Conservation (phyloP, 257 asterid genomes). For the Forsythia suspensa region DNA sequence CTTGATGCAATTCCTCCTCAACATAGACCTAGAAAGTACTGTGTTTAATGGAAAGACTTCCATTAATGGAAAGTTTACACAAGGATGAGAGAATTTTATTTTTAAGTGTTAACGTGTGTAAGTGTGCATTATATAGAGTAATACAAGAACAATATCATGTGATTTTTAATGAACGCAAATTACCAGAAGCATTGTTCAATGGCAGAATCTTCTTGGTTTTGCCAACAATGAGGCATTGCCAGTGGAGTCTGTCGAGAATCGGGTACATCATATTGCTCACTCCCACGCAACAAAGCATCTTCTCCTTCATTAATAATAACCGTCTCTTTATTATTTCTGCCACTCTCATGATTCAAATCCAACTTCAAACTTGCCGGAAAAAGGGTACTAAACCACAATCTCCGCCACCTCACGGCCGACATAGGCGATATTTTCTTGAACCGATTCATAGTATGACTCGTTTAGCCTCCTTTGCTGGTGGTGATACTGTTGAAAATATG, state of each 20-base stretch:
- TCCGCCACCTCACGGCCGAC: neutral
- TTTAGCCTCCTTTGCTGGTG: slow-evolving; percentile 10
- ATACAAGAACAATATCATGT: neutral
- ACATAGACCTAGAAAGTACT: too few relatives aligned
- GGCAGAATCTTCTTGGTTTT: slow-evolving; percentile 56
- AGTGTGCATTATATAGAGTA: neutral
- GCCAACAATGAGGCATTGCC: slow-evolving; percentile 53
- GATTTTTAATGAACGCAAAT: slow-evolving; percentile 21
- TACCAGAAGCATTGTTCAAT: slow-evolving; percentile 53
- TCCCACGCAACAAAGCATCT: slow-evolving; percentile 42
- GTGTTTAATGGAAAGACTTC: too few relatives aligned
- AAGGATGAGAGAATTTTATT: too few relatives aligned
- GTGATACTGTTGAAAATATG: slow-evolving; percentile 17
- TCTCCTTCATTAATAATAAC: slow-evolving; percentile 1
- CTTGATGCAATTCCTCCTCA: neutral
- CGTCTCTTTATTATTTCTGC: neutral
- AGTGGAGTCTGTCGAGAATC: slow-evolving; percentile 41
- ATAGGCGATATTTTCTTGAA: slow-evolving; percentile 17
- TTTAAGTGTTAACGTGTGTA: too few relatives aligned
- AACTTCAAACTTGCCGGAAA: slow-evolving; percentile 50
- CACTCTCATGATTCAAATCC: slow-evolving; percentile 32
- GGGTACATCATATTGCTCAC: slow-evolving; percentile 39
- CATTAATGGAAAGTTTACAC: neutral
- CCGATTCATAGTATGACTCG: neutral
- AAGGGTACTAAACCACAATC: slow-evolving; percentile 8